Conservation (phyloP, 2,329 filamentous ascomycete genomes). For the Fusarium sp. region DNA sequence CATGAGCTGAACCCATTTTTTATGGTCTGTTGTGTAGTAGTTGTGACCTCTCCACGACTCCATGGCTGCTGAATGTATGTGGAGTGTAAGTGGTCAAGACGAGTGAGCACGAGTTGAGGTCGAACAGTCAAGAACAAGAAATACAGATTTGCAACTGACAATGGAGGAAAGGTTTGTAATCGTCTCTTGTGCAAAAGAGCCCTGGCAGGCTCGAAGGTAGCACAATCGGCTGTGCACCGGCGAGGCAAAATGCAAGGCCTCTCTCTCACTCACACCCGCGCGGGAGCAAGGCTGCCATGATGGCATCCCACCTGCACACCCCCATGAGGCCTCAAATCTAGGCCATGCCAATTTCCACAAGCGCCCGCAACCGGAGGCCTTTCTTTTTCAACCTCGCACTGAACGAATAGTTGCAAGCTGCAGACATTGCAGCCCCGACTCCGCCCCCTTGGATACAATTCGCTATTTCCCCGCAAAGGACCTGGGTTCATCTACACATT, state of each 20-base stretch:
- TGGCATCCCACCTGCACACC: neutral
- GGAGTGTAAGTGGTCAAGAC: neutral
- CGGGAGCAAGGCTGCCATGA: neutral
- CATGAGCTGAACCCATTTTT: constrained; percentile 26
- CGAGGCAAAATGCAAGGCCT: neutral
- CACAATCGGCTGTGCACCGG: constrained; percentile 2
- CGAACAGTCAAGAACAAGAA: neutral
- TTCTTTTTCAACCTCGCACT: neutral
- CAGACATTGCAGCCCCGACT: constrained; percentile 6
- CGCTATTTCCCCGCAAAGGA: neutral
- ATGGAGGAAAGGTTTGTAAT: neutral
- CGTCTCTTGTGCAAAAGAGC: neutral
- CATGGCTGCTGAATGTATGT: constrained; percentile 4
- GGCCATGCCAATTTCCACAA: constrained; percentile 6
- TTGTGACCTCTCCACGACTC: constrained; percentile 22
- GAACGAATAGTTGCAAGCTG: constrained; percentile 2
- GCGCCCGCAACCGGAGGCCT: constrained; percentile 4
- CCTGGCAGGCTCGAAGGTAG: constrained; percentile 2
- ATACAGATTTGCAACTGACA: neutral
- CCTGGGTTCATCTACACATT: neutral
- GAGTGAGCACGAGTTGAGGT: neutral
- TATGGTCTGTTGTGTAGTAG: constrained; percentile 24
- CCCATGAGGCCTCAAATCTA: neutral
- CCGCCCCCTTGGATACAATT: neutral
- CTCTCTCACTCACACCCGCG: neutral